Base-by-base conservation (phyloP, 2,329 filamentous ascomycete genomes). In the Monosporascus sp. region DNA sequence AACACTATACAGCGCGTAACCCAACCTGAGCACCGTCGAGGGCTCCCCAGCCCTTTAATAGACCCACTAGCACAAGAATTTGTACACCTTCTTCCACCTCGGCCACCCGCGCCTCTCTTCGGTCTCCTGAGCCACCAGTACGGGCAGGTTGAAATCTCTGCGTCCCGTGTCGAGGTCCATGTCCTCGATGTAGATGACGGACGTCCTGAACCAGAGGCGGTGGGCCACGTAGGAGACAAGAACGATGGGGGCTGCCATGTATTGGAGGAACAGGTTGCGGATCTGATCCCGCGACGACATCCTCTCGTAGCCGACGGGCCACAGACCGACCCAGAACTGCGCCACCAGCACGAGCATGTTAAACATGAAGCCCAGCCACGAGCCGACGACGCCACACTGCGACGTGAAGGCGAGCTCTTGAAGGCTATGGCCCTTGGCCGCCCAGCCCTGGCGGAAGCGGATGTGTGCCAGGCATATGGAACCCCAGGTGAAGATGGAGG, bases 381-480 rank as follows among this genome's bases (percentile, higher is more conserved):
- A 95, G 9, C 92, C 93, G 9, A 80, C 60, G 8, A 94, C 74
- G 55, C 93, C 93, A 5, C 88, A 82, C 66, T 95, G 89, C 0
- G 89, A 89, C 37, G 74, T 77, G 75, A 94, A 97, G 6, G 92
- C 88, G 6, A 97, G 79, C 62, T 96, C 89, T 52, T 84, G 76
- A 37, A 92, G 74, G n/a, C 75, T 78, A 66, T 86, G 87, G 45
- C 88, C 88, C 56, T 85, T 82, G 14, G 73, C 65, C 45, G 75
- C 77, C 90, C 90, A 96, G n/a, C 85, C 89, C 25, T 74, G 73
- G 58, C 92, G 89, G 80, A 97, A 97, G 52, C 91, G 90, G 65
- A 97, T 95, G 71, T 97, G 92, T 24, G 87, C 83, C n/a, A 95
- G 74, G 69, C 90, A 96, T 68, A 96, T 93, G 59, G 88, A 88